phyloP scores from a whole-genome alignment of 176 grass and related monocot genomes.

The Melocanna baccifera region DNA sequence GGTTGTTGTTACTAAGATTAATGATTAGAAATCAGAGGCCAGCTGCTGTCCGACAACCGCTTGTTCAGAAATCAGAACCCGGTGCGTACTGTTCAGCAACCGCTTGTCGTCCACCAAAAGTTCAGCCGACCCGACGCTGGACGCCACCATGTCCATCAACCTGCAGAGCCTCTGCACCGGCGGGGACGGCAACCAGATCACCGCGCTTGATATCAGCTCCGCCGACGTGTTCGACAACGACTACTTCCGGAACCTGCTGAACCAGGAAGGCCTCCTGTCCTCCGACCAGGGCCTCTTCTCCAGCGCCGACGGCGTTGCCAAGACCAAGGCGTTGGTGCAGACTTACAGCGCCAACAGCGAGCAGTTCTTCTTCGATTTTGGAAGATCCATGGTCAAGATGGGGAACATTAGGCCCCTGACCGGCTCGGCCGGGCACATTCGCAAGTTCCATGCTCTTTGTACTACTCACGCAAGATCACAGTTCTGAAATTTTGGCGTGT shows the following conservation, averaged over 20 bases:
- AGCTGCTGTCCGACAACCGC: no score
- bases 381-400: slow-evolving; percentile 78
- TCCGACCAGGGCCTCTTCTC: slow-evolving; percentile 94
- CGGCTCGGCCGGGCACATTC: slow-evolving; percentile 51
- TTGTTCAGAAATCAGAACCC: no score
- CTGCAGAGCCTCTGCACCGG: slow-evolving; percentile 52
- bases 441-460: not conserved
- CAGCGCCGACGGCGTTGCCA: slow-evolving; percentile 44
- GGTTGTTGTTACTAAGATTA: no score
- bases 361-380: slow-evolving; percentile 61
- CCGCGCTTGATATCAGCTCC: slow-evolving; percentile 55
- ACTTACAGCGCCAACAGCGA: slow-evolving; percentile 35
- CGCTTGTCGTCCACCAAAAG: slow-evolving; percentile 29
- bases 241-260: slow-evolving; percentile 69
- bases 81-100: slow-evolving; percentile 48
- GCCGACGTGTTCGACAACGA: slow-evolving; percentile 65
- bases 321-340: slow-evolving; percentile 60
- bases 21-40: no score
- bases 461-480: not conserved
- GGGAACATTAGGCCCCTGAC: slow-evolving; percentile 59
- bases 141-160: slow-evolving; percentile 43
- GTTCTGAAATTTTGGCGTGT: not conserved
- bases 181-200: slow-evolving; percentile 67
- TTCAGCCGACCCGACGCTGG: slow-evolving; percentile 55
- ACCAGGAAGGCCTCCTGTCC: slow-evolving; percentile 58